phyloP scores from a whole-genome alignment of 257 asterid species.

The Solanum sitiens region DNA sequence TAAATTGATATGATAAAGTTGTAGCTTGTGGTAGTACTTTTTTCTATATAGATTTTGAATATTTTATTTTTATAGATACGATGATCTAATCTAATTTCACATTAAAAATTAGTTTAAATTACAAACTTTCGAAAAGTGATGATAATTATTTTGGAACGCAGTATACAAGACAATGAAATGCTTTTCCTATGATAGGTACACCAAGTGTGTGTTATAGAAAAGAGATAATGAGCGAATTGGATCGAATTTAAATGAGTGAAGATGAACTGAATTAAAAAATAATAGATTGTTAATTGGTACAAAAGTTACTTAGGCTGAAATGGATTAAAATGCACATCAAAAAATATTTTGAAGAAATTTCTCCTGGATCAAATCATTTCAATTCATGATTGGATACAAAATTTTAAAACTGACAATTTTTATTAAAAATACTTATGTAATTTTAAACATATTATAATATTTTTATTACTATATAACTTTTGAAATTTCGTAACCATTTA shows the following conservation, averaged over 20 bases:
- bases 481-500: neutral
- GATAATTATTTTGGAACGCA: neutral
- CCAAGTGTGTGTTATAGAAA: neutral
- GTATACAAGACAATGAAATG: neutral
- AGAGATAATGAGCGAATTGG: neutral
- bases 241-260: neutral
- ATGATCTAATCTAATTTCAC: neutral
- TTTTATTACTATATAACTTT: neutral
- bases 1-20: neutral
- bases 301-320: too few species aligned
- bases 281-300: accelerated
- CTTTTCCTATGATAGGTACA: neutral
- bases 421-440: neutral
- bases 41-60: neutral
- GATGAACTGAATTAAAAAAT: neutral
- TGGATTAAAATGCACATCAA: too few species aligned
- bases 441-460: neutral
- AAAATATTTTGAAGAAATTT: neutral
- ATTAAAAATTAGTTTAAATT: neutral
- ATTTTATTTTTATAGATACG: neutral
- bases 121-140: neutral
- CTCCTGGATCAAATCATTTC: neutral
- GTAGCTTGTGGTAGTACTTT: neutral
- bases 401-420: neutral
- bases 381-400: neutral